phyloP scores from a whole-genome alignment of 805 yeast genomes.

The Nakazawaea anatomiae region DNA sequence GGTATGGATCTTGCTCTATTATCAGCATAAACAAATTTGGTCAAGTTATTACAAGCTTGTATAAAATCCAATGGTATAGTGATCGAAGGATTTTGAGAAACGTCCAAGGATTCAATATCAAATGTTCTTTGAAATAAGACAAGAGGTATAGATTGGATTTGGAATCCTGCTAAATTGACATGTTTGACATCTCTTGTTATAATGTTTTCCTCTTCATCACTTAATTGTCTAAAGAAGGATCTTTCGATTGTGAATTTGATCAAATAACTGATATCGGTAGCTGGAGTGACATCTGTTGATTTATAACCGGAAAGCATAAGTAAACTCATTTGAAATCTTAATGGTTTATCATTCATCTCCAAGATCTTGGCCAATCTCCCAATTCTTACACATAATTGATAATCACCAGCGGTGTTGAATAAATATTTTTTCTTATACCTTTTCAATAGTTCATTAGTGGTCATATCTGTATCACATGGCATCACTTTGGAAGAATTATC shows the following conservation, averaged over 20 bases:
- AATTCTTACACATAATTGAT: slow-evolving; percentile 66
- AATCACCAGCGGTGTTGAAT: slow-evolving; percentile 62
- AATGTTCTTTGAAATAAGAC: slow-evolving; percentile 73
- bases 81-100: slow-evolving; percentile 82
- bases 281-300: slow-evolving; percentile 68
- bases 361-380: slow-evolving; percentile 74
- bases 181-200: slow-evolving; percentile 61
- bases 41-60: slow-evolving; percentile 68
- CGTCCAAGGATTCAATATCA: slow-evolving; percentile 76
- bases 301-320: slow-evolving; percentile 73
- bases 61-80: slow-evolving; percentile 80
- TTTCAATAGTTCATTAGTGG: slow-evolving; percentile 68
- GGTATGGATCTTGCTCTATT: slow-evolving; percentile 77
- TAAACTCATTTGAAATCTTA: slow-evolving; percentile 69
- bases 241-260: slow-evolving; percentile 74
- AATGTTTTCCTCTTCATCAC: slow-evolving; percentile 65
- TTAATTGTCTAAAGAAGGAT: slow-evolving; percentile 51
- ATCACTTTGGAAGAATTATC: slow-evolving; percentile 37
- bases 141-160: slow-evolving; percentile 80
- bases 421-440: slow-evolving; percentile 75
- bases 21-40: slow-evolving; percentile 59
- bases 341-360: slow-evolving; percentile 68
- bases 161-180: slow-evolving; percentile 67
- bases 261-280: slow-evolving; percentile 77
- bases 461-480: slow-evolving; percentile 71